Evolutionary conservation across 805 yeast species (phyloP).

Genomic region (Kazachstania bromeliacearum): DNA sequence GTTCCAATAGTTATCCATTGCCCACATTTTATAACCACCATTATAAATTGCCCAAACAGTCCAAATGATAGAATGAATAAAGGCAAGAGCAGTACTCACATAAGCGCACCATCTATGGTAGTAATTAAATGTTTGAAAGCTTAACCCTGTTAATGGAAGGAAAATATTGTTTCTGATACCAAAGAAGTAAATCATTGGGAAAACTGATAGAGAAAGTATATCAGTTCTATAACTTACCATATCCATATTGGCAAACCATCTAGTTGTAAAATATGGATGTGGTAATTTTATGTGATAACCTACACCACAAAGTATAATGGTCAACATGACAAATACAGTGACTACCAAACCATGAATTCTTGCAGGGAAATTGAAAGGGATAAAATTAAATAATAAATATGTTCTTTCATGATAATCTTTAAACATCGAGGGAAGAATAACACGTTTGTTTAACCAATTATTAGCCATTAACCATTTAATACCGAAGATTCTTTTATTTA

Average conservation of each 20-base stretch:
- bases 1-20: constrained; percentile 37
- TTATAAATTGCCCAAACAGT: constrained; percentile 36
- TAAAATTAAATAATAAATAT: constrained; percentile 11
- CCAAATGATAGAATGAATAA: constrained; percentile 52
- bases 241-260: constrained; percentile 29
- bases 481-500: constrained; percentile 21
- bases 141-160: constrained; percentile 51
- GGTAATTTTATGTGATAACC: constrained; percentile 32
- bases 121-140: constrained; percentile 47
- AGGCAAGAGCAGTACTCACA: constrained; percentile 37
- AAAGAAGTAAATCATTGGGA: constrained; percentile 53
- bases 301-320: constrained; percentile 28
- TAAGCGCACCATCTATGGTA: constrained; percentile 64
- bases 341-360: constrained; percentile 27
- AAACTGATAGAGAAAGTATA: constrained; percentile 38
- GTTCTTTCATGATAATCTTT: constrained; percentile 16
- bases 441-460: constrained; percentile 17
- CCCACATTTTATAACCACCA: constrained; percentile 36
- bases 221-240: constrained; percentile 48
- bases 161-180: constrained; percentile 69
- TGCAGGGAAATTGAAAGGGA: constrained; percentile 28
- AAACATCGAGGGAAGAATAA: constrained; percentile 26
- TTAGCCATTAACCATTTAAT: constrained; percentile 12
- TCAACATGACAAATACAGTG: constrained; percentile 24
- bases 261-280: constrained; percentile 29